Conservation (phyloP, 2,329 filamentous ascomycete genomes). For the Diaporthe destruens region DNA sequence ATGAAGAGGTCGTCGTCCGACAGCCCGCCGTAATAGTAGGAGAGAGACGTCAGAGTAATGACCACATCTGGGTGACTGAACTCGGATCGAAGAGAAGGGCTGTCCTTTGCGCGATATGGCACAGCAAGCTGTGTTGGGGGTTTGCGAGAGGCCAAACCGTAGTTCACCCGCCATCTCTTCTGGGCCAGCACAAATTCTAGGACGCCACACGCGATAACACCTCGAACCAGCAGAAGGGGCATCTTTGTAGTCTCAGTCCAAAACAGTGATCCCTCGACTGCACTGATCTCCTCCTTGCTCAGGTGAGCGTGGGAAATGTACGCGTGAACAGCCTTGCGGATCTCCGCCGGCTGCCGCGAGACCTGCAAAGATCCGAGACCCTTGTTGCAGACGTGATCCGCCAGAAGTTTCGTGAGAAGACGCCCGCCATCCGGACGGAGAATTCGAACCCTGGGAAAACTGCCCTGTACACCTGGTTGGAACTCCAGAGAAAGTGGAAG, state of each 20-base stretch:
- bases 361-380: slow-evolving; percentile 3
- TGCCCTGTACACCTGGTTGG: not conserved
- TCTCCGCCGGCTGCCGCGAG: not conserved
- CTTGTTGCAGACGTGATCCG: slow-evolving; percentile 3
- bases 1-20: slow-evolving; percentile 61
- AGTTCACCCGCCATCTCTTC: slow-evolving; percentile 76
- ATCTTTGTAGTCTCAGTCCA: slow-evolving; percentile 52
- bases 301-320: too few species aligned
- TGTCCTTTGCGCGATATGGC: slow-evolving; percentile 71
- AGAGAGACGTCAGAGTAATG: slow-evolving; percentile 67
- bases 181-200: slow-evolving; percentile 64
- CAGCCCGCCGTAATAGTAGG: slow-evolving; percentile 70
- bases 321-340: slow-evolving; percentile 11
- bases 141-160: slow-evolving; percentile 64
- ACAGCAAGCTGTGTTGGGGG: slow-evolving; percentile 65
- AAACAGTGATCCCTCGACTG: slow-evolving; percentile 55
- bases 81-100: slow-evolving; percentile 66
- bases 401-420: not conserved
- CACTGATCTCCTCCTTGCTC: too few species aligned
- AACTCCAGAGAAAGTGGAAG: not conserved
- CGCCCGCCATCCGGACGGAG: slow-evolving; percentile 7
- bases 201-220: slow-evolving; percentile 68
- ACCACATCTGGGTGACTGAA: slow-evolving; percentile 73
- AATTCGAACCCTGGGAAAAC: slow-evolving; percentile 22
- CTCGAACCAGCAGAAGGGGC: slow-evolving; percentile 62